Base-by-base conservation (phyloP, 1,139 yeast species). In the Suhomyces yuchorum region DNA sequence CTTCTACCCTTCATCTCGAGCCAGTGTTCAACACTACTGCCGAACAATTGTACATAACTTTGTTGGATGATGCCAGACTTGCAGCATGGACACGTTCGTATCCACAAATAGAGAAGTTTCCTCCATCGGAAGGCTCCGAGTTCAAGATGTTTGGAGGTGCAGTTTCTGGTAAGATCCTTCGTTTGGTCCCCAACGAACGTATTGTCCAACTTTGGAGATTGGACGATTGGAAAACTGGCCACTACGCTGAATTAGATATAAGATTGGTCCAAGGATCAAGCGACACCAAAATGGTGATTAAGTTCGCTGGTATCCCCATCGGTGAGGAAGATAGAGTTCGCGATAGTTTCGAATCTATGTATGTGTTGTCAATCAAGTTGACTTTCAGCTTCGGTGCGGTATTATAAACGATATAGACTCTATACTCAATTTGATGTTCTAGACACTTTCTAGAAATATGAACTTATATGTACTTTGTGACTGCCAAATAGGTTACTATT, bases 361-460 rank as follows among this genome's bases (percentile, higher is more conserved):
- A 93, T 65, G 84, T 92, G 49, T 84, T 85, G 66, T 81, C 96
- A 8, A 91, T 93, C 62, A 93, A 91, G 73, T 63, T 90, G 40
- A 87, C 97, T 0, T 93, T 93, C 68, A 98, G 99, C 1, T 92
- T 87, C 66, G 98, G 95, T 18, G 87, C 90, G n/a, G 91, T 87
- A 12, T 70, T 86, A 53, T 84, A 70, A 35, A 20, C 55, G 28
- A n/a, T 35, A 20, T 30, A 34, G 37, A 18, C 14, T 18, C 19
- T 2, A 33, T 15, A 3, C 19, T 14, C n/a, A 11, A 11, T 5
- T 9, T 26, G n/a, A 9, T 26, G n/a, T 26, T 26, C 23, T 26
- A 26, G 30, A 26, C 30, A 26, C 8, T 11, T 12, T 26, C 14
- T 3, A 26, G 2, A 11, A 3, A 11, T 12, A 12, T 11, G 5